Conservation (phyloP, 208 protist species). For the Acanthamoeba sp. region DNA sequence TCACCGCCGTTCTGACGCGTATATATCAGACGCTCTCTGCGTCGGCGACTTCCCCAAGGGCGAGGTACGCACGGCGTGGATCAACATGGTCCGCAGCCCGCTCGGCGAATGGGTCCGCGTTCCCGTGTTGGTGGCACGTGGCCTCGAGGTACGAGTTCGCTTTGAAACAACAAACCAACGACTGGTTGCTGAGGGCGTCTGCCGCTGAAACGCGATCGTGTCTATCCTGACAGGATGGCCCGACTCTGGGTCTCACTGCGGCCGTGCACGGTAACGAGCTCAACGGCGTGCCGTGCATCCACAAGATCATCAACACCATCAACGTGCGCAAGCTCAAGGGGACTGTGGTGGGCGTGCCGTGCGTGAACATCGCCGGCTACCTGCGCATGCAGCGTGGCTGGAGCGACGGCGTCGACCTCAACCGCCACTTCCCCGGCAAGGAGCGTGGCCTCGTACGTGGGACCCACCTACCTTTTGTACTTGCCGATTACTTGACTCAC, state of each 20-base stretch:
- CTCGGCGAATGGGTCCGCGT: slow-evolving; percentile 65
- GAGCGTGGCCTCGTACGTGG: slow-evolving; percentile 64
- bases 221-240: slow-evolving; percentile 40
- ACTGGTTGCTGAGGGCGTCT: no score
- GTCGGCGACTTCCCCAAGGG: slow-evolving; percentile 40
- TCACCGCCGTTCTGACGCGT: not conserved
- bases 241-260: slow-evolving; percentile 73
- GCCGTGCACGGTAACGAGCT: slow-evolving; percentile 80
- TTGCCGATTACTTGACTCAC: not conserved
- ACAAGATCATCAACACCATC: slow-evolving; percentile 43
- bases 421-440: slow-evolving; percentile 80
- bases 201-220: not conserved
- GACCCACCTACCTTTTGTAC: not conserved
- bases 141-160: not conserved
- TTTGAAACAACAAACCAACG: not conserved
- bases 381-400: slow-evolving; percentile 43
- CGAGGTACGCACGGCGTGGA: slow-evolving; percentile 67
- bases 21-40: not conserved
- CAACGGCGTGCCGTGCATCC: slow-evolving; percentile 78
- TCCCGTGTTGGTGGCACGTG: slow-evolving; percentile 53
- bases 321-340: slow-evolving; percentile 59
- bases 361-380: slow-evolving; percentile 74
- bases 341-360: slow-evolving; percentile 69
- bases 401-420: slow-evolving; percentile 79
- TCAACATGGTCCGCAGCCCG: slow-evolving; percentile 67